Evolutionary conservation across 2,329 filamentous ascomycete genomes (phyloP).

Genomic region (Fusarium sublunatum): DNA sequence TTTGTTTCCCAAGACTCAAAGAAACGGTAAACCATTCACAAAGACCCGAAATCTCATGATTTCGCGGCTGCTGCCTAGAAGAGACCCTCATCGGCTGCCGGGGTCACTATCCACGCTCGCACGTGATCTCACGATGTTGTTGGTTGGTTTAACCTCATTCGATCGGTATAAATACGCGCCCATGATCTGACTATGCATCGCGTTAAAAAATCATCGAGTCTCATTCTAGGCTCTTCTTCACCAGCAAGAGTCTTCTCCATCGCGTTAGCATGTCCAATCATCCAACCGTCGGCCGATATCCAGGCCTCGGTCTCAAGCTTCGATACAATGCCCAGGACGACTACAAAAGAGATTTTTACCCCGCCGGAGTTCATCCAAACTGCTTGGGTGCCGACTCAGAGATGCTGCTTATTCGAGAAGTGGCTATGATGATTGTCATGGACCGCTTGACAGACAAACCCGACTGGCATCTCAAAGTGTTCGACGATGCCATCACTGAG

Average conservation of each 20-base stretch:
- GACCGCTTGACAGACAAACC: slow-evolving; percentile 44
- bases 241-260: not conserved
- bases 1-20: no score
- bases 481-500: slow-evolving; percentile 9
- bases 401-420: slow-evolving; percentile 31
- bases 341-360: not conserved
- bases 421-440: slow-evolving; percentile 46
- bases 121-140: slow-evolving; percentile 3
- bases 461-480: slow-evolving; percentile 43
- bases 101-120: not conserved
- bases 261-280: not conserved
- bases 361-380: not conserved
- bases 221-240: not conserved
- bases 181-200: not conserved
- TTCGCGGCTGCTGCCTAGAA: not conserved
- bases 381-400: not conserved
- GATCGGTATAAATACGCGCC: not conserved
- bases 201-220: not conserved
- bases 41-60: no score
- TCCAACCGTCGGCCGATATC: slow-evolving; percentile 1
- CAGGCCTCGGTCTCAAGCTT: slow-evolving; percentile 17
- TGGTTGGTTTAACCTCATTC: not conserved
- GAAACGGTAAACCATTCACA: no score
- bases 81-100: not conserved
- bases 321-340: not conserved